Conservation (phyloP, 2,329 filamentous ascomycete species). For the Furcasterigmium sp. region DNA sequence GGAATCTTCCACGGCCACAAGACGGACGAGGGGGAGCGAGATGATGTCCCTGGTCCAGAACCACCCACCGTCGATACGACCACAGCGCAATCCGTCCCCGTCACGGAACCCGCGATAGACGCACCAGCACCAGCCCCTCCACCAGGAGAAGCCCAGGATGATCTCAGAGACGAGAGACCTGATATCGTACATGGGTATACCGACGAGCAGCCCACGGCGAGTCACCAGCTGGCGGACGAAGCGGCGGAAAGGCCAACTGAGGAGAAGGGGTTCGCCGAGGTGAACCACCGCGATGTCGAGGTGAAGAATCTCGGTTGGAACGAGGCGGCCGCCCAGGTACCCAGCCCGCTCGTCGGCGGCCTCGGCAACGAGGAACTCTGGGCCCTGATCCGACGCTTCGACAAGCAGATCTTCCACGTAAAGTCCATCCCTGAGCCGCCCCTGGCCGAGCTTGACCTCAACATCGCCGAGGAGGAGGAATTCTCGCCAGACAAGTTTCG, state of each 20-base stretch:
- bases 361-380: constrained; percentile 69
- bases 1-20: no score
- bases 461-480: constrained; percentile 76
- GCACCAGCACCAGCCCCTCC: no score
- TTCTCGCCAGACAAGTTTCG: constrained; percentile 82
- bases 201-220: constrained; percentile 25
- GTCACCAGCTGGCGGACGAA: constrained; percentile 29
- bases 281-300: constrained; percentile 44
- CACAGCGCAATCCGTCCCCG: no score
- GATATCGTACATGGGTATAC: constrained; percentile 19
- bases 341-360: constrained; percentile 58
- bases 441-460: constrained; percentile 69
- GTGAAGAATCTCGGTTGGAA: constrained; percentile 68
- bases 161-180: no score
- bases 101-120: no score
- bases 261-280: constrained; percentile 40
- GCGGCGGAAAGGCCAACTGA: constrained; percentile 20
- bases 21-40: no score
- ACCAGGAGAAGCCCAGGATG: no score
- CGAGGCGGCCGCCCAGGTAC: constrained; percentile 44
- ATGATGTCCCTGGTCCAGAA: no score
- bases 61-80: no score
- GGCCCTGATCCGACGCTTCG: constrained; percentile 66
- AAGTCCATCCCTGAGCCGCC: constrained; percentile 50
- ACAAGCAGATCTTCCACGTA: constrained; percentile 65